Evolutionary conservation across 2,329 filamentous ascomycete species (phyloP), one percentile per base, ranked within the genome.

Genomic region (Aschersonia sp.): DNA sequence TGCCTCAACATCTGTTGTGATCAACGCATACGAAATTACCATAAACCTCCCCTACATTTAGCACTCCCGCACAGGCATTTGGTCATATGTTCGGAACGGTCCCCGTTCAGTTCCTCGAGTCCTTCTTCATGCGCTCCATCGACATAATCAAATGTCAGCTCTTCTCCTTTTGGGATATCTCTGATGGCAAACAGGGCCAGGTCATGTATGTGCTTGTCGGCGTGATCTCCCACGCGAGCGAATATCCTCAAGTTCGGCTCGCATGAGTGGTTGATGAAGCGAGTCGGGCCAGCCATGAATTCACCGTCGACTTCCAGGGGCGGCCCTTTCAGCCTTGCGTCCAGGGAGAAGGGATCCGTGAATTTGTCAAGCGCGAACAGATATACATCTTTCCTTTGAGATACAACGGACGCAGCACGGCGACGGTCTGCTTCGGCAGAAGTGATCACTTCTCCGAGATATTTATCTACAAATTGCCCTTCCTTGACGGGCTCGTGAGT

Each of bases 341-440:
- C 77, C 7, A 71, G 65, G 1, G 75, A 78, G 5, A 70, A 55
- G 0, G 70, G 65, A 48, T 84, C 74, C 1, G 71, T 76, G 59
- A 89, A 91, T 59, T 92, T 92, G 68, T 94, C 87, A 1, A 94
- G 76, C 1, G 75, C 79, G 61, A 91, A 92, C 1, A 92, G 73
- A 55, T 92, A 92, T 0, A 84, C 79, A 29, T 85, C 80, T 55
- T 89, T 89, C n/a, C 72, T 71, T 50, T 77, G 70, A 0, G 74
- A 73, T 3, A 75, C 64, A 31, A 70, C 67, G 2, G 78, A 74
- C 0, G 68, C 64, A 1, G 68, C 66, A 5, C 85, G 81, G 3
- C 87, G 79, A 2, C 69, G 67, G 12, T 80, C 73, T 0, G 86
- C 84, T 63, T 89, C 80, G 2, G 62, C 55, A 0, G 72, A 68